A percentile compares a stretch with the other conserved stretches of the same genome.
Conservation (phyloP, 345 rosid genomes). For the Noccaea caerulescens region DNA sequence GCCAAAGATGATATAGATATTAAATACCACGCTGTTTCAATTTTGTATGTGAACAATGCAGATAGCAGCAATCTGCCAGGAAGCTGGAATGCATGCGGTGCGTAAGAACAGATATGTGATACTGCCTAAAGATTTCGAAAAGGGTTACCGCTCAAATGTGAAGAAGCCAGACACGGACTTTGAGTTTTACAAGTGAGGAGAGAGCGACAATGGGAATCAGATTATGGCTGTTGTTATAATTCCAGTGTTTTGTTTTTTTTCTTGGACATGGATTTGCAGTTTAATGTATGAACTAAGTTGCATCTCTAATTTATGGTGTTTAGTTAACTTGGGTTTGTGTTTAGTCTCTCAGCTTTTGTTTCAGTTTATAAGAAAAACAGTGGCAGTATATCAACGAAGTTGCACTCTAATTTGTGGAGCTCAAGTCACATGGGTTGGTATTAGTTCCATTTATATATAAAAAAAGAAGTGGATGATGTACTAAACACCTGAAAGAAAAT, state of each 20-base stretch:
- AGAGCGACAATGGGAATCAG: constrained; percentile 20
- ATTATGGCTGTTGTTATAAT: constrained; percentile 26
- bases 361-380: constrained; percentile 14
- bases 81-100: constrained; percentile 99
- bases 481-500: too few relatives aligned
- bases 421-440: too few relatives aligned
- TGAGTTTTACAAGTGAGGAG: constrained; percentile 85
- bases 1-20: neutral
- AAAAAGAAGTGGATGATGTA: too few relatives aligned
- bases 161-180: constrained; percentile 99
- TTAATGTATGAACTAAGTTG: constrained; percentile 38
- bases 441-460: too few relatives aligned
- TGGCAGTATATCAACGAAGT: too few relatives aligned
- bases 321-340: constrained; percentile 6
- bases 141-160: constrained; percentile 96
- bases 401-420: too few relatives aligned
- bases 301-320: constrained; percentile 28
- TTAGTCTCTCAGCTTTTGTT: constrained; percentile 13
- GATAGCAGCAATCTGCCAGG: constrained; percentile 98
- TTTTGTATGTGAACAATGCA: constrained; percentile 38
- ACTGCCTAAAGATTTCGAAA: constrained; percentile 95
- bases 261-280: constrained; percentile 36
- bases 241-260: constrained; percentile 27
- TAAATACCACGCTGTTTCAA: neutral
- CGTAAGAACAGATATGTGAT: constrained; percentile 97